A percentile compares a stretch with the other conserved stretches of the same genome.
These are phyloP conservation scores for Xylaria nigripes DNA, from an alignment of 495 filamentous ascomycete species.

Conservation along the genomic window DNA sequence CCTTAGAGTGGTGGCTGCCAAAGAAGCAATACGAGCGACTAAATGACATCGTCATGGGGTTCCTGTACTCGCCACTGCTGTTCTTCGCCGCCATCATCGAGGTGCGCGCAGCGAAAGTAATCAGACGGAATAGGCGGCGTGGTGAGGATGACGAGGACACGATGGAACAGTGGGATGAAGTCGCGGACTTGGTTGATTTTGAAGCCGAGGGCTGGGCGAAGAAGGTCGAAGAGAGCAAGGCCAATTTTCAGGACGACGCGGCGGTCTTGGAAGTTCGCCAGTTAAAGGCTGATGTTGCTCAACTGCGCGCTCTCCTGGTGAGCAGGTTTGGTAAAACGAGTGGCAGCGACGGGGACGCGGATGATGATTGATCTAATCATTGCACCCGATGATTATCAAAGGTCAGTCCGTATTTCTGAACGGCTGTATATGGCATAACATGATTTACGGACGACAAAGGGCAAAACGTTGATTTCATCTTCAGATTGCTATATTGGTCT, in stretches of 20 bases:
- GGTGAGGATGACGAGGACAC: conserved; percentile 89
- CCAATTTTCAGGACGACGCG: conserved; percentile 66
- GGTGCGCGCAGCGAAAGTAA: conserved; percentile 54
- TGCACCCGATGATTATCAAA: no score
- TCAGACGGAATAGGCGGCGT: conserved; percentile 61
- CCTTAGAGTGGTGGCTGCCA: conserved; percentile 93
- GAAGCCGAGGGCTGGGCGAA: conserved; percentile 74
- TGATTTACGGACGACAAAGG: no score
- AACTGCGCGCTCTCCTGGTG: conserved; percentile 44
- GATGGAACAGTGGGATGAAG: conserved; percentile 87
- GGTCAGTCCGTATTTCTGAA: no score
- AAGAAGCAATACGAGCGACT: conserved; percentile 59
- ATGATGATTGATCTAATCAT: no score
- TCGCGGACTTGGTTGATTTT: conserved; percentile 62
- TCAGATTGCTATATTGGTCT: no score
- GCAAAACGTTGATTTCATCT: no score
- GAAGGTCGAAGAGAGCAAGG: conserved; percentile 60
- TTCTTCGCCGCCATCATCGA: conserved; percentile 72
- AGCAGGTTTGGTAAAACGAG: neutral
- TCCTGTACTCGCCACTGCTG: conserved; percentile 79
- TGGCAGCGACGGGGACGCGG: no score
- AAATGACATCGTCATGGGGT: conserved; percentile 80
- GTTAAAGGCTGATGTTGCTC: conserved; percentile 59
- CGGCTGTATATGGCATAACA: no score
- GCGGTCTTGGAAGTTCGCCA: conserved; percentile 59